Percentiles rank a stretch among this genome's conserved stretches.
Evolutionary conservation across 2,329 filamentous ascomycete genomes (phyloP).

Genomic region (Pyrenophora seminiperda): DNA sequence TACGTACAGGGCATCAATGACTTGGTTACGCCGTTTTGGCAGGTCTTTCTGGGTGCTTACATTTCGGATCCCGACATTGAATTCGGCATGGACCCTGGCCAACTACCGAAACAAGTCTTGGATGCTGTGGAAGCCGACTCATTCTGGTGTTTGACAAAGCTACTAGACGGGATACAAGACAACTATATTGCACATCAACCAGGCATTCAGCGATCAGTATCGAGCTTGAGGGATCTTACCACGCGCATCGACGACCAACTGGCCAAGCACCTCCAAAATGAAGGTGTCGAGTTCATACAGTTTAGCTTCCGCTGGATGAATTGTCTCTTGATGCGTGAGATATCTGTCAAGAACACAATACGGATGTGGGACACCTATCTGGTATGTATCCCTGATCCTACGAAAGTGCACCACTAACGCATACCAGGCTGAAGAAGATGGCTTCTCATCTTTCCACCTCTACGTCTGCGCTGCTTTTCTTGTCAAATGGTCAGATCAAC

Average conservation of each 20-base stretch:
- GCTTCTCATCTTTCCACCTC: constrained; percentile 96
- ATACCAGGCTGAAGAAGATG: constrained; percentile 88
- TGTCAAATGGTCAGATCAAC: constrained; percentile 95
- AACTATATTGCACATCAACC: constrained; percentile 99
- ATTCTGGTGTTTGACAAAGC: constrained; percentile 97
- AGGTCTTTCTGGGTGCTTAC: constrained; percentile 93
- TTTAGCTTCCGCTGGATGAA: constrained; percentile 99
- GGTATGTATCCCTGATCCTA: constrained; percentile 59
- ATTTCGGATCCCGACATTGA: constrained; percentile 94
- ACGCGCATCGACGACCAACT: constrained; percentile 83
- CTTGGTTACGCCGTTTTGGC: constrained; percentile 95
- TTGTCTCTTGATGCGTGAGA: constrained; percentile 95
- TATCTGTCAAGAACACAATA: constrained; percentile 94
- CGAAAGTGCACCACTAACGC: constrained; percentile 18
- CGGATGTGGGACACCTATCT: constrained; percentile 99
- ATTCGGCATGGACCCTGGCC: constrained; percentile 93
- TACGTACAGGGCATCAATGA: constrained; percentile 99
- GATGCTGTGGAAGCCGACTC: constrained; percentile 97
- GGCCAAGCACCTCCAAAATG: constrained; percentile 85
- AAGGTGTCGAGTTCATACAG: constrained; percentile 97
- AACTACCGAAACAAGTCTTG: constrained; percentile 85
- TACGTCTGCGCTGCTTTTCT: constrained; percentile 98
- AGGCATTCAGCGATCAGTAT: constrained; percentile 92
- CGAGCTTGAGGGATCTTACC: constrained; percentile 85
- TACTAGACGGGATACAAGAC: constrained; percentile 98